Percentiles rank a stretch among this genome's conserved stretches.
These are phyloP conservation scores for Liquidambar formosana DNA, from an alignment of 164 flowering plant species.

Conservation along the genomic window DNA sequence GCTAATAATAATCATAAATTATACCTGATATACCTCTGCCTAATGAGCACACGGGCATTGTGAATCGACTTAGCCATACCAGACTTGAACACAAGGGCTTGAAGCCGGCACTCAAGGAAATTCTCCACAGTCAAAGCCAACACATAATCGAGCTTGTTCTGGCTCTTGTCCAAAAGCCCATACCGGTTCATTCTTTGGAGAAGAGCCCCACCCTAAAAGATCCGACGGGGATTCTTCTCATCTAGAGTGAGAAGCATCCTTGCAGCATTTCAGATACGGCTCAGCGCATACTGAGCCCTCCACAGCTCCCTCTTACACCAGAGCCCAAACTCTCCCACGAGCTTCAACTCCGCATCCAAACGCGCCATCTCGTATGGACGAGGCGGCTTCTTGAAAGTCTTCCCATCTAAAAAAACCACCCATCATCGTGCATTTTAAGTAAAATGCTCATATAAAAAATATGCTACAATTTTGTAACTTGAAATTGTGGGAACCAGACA, in stretches of 20 bases:
- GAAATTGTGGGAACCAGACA: too few relatives aligned
- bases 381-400: slow-evolving; percentile 66
- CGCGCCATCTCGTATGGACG: slow-evolving; percentile 75
- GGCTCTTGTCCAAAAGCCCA: slow-evolving; percentile 68
- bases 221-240: slow-evolving; percentile 60
- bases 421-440: not conserved
- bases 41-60: slow-evolving; percentile 64
- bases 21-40: slow-evolving; percentile 67
- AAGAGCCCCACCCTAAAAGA: slow-evolving; percentile 69
- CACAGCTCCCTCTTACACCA: slow-evolving; percentile 69
- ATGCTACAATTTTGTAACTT: too few relatives aligned
- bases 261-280: slow-evolving; percentile 63
- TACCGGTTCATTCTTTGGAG: slow-evolving; percentile 63
- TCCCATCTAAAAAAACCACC: slow-evolving; percentile 53
- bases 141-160: slow-evolving; percentile 76
- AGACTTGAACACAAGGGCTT: slow-evolving; percentile 64
- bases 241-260: slow-evolving; percentile 66
- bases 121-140: slow-evolving; percentile 72
- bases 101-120: slow-evolving; percentile 67
- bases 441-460: not conserved
- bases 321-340: slow-evolving; percentile 69
- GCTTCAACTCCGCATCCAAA: slow-evolving; percentile 63
- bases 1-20: not conserved
- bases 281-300: slow-evolving; percentile 67
- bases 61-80: slow-evolving; percentile 76